phyloP scores from a whole-genome alignment of 1,284 basidiomycete species.

The Marasmius fiardii region DNA sequence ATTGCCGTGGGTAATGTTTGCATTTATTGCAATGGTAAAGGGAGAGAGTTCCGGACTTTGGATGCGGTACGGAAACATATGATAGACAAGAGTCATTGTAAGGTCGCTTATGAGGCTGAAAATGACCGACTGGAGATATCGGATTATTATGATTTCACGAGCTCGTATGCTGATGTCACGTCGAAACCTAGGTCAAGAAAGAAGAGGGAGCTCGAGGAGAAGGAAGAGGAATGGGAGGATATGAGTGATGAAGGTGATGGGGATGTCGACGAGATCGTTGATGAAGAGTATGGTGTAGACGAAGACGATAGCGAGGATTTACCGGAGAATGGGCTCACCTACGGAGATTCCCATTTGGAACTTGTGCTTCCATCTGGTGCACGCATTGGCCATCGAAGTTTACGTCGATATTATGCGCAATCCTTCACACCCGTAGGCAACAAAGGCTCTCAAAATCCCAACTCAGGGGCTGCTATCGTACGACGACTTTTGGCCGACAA shows the following conservation, averaged over 20 bases:
- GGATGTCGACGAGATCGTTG: constrained; percentile 54
- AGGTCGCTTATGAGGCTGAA: constrained; percentile 87
- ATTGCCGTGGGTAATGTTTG: constrained; percentile 92
- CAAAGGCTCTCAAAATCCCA: constrained; percentile 52
- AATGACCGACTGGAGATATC: constrained; percentile 84
- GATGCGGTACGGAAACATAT: constrained; percentile 92
- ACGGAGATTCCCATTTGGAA: constrained; percentile 79
- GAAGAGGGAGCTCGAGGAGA: constrained; percentile 30
- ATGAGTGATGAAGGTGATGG: constrained; percentile 43
- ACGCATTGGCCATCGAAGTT: constrained; percentile 87
- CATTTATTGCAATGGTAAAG: constrained; percentile 83
- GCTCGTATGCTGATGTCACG: constrained; percentile 67
- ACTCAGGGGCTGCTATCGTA: constrained; percentile 71
- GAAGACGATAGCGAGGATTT: constrained; percentile 42
- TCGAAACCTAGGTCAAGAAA: constrained; percentile 25
- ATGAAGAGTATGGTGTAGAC: constrained; percentile 29
- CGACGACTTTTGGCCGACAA: constrained; percentile 76
- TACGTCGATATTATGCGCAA: constrained; percentile 89
- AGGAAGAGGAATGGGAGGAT: constrained; percentile 63
- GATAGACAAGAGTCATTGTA: constrained; percentile 94
- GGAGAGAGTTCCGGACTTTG: constrained; percentile 75
- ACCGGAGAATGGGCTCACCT: constrained; percentile 55
- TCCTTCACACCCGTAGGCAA: constrained; percentile 49
- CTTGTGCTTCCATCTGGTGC: constrained; percentile 94
- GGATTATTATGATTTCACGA: constrained; percentile 92